A percentile compares a stretch with the other conserved stretches of the same genome.
These are phyloP conservation scores for Lipomyces orientalis DNA, from an alignment of 805 yeast species.

Conservation along the genomic window DNA sequence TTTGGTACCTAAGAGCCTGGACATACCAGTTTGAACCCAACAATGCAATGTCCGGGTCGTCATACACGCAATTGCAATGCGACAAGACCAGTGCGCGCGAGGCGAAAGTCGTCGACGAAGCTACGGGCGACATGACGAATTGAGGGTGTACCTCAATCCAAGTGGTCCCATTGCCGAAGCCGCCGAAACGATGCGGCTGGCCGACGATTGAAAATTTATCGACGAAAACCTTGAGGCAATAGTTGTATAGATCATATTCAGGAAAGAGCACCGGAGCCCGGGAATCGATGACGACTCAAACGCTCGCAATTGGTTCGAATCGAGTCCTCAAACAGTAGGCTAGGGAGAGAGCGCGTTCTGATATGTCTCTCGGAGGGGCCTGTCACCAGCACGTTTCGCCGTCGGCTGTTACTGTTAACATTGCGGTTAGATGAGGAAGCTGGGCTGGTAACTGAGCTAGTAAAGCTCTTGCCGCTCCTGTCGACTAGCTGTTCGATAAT, in stretches of 20 bases:
- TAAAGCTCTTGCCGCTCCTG: too few species aligned
- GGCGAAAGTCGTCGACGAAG: slow-evolving; percentile 17
- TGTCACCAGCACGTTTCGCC: background rate
- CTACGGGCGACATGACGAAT: slow-evolving; percentile 13
- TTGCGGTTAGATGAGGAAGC: background rate
- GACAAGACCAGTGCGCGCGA: slow-evolving; percentile 17
- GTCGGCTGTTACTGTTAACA: background rate
- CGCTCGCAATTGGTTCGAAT: background rate
- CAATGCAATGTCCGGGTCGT: slow-evolving; percentile 11
- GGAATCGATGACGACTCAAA: slow-evolving; percentile 9
- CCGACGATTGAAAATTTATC: background rate
- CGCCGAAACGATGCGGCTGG: background rate
- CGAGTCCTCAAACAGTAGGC: background rate
- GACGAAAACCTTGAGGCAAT: slow-evolving; percentile 14
- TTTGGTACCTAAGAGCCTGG: slow-evolving; percentile 18
- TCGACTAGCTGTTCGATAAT: too few species aligned
- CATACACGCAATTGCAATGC: background rate
- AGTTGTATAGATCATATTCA: slow-evolving; percentile 16
- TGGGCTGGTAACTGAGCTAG: background rate
- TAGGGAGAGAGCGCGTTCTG: background rate
- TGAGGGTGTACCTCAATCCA: slow-evolving; percentile 20
- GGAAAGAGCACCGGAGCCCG: slow-evolving; percentile 12
- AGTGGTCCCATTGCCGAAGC: background rate
- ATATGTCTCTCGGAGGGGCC: background rate
- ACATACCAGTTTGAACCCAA: slow-evolving; percentile 14